Evolutionary conservation across 2,329 filamentous ascomycete species (phyloP).

Genomic region (Alternaria sp.): DNA sequence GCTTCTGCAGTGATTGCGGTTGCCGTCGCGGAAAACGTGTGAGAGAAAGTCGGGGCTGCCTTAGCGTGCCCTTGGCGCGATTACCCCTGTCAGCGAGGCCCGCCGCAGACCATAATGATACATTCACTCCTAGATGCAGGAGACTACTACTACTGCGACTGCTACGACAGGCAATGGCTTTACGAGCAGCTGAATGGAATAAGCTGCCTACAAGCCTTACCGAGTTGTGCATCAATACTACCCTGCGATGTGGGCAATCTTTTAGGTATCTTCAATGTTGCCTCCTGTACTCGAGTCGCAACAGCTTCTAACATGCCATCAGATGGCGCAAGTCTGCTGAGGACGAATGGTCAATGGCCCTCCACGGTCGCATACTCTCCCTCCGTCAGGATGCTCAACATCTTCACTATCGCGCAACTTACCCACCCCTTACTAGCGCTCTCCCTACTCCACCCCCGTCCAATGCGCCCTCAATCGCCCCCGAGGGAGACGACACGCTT

Average conservation of each 20-base stretch:
- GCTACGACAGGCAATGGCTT: conserved; percentile 46
- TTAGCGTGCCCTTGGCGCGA: conserved; percentile 31
- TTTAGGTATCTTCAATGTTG: conserved; percentile 65
- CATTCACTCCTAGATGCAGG: conserved; percentile 8
- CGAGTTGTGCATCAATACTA: conserved; percentile 94
- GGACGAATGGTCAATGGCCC: conserved; percentile 88
- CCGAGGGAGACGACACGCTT: conserved; percentile 73
- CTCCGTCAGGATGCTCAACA: conserved; percentile 81
- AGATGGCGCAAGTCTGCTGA: conserved; percentile 85
- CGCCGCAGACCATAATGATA: conserved; percentile 9
- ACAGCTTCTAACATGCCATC: conserved; percentile 17
- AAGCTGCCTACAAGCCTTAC: conserved; percentile 82
- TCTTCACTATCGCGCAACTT: conserved; percentile 81
- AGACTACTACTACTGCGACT: not conserved
- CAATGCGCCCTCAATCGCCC: conserved; percentile 42
- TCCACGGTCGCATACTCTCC: conserved; percentile 84
- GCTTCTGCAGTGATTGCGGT: conserved; percentile 23
- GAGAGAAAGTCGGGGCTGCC: conserved; percentile 30
- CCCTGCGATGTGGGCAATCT: conserved; percentile 91
- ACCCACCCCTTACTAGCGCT: conserved; percentile 48
- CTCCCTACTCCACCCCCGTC: conserved; percentile 53
- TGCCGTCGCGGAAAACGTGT: conserved; percentile 25
- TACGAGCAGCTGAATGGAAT: conserved; percentile 77
- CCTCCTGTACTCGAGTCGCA: not conserved
- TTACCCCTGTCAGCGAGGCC: conserved; percentile 20